Evolutionary conservation across 106 monocot genomes (phyloP).

Genomic region (Narthecium ossifragum): DNA sequence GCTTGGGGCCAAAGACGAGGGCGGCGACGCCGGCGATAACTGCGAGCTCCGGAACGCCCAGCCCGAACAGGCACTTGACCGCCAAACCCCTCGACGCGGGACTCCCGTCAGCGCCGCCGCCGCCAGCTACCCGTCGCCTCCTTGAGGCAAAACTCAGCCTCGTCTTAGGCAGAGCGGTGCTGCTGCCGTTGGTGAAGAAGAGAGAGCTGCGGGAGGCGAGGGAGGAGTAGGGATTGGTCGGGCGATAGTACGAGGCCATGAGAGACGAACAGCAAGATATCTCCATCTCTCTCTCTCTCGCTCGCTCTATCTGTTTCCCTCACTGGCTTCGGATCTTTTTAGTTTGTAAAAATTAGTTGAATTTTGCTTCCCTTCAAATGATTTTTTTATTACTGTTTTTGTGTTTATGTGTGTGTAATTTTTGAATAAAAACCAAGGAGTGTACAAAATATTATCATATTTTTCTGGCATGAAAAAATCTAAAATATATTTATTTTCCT

Average conservation of each 20-base stretch:
- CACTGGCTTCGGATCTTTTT: no score
- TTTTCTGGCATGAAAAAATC: no score
- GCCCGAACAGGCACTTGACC: slow-evolving; percentile 71
- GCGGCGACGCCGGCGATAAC: slow-evolving; percentile 96
- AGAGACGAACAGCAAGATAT: slow-evolving; percentile 17
- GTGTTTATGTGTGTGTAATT: no score
- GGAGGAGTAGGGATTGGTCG: neutral
- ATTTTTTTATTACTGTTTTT: no score
- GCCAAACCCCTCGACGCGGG: neutral
- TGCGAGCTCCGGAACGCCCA: slow-evolving; percentile 90
- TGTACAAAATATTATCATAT: no score
- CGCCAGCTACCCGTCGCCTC: neutral
- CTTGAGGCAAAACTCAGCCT: slow-evolving; percentile 1
- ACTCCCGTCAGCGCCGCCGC: neutral
- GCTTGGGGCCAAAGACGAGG: slow-evolving; percentile 81
- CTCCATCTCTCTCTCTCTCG: slow-evolving; percentile 10
- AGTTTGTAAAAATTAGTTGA: neutral
- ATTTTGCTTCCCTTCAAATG: neutral
- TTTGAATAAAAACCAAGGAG: no score
- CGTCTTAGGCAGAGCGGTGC: neutral
- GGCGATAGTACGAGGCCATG: slow-evolving; percentile 11
- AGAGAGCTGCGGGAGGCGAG: slow-evolving; percentile 22
- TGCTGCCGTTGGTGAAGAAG: slow-evolving; percentile 6
- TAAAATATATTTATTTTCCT: no score
- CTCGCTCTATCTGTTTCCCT: no score